Percentiles rank a stretch among this genome's conserved stretches.
Evolutionary conservation across 257 asterid genomes (phyloP).

Genomic region (Plantago ovata): DNA sequence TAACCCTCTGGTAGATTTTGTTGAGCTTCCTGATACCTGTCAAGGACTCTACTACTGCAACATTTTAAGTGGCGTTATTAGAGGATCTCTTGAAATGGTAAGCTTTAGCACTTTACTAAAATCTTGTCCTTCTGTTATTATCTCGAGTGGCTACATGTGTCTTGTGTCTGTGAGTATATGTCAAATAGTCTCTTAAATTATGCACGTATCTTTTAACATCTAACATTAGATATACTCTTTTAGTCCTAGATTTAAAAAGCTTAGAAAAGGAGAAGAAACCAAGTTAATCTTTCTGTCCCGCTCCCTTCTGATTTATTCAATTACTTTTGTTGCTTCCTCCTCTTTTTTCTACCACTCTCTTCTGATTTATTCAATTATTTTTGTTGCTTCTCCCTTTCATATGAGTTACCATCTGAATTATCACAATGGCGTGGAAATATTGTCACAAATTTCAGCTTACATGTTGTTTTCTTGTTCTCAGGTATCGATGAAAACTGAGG

Average conservation of each 20-base stretch:
- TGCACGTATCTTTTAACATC: too few species aligned
- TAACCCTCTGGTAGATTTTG: slow-evolving; percentile 93
- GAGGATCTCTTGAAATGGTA: slow-evolving; percentile 98
- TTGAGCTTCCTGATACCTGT: slow-evolving; percentile 96
- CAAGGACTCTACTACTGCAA: slow-evolving; percentile 96
- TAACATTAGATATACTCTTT: too few species aligned
- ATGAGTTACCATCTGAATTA: neutral
- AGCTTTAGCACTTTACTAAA: slow-evolving; percentile 26
- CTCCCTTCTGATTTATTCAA: too few species aligned
- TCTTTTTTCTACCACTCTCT: too few species aligned
- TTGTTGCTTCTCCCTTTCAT: neutral
- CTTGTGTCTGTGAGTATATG: neutral
- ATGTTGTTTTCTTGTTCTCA: slow-evolving; percentile 14
- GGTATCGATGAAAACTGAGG: slow-evolving; percentile 98
- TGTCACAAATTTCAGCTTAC: neutral
- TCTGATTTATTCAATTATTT: too few species aligned
- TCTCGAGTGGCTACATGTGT: too few species aligned
- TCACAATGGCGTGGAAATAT: neutral
- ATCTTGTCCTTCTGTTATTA: neutral
- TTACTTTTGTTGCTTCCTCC: neutral
- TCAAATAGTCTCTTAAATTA: too few species aligned
- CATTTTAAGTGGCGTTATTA: slow-evolving; percentile 83
- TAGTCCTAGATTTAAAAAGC: too few species aligned
- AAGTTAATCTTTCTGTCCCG: too few species aligned
- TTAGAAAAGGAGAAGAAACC: too few species aligned